phyloP scores from a whole-genome alignment of 208 protist species.

The Leishmania turanica region DNA sequence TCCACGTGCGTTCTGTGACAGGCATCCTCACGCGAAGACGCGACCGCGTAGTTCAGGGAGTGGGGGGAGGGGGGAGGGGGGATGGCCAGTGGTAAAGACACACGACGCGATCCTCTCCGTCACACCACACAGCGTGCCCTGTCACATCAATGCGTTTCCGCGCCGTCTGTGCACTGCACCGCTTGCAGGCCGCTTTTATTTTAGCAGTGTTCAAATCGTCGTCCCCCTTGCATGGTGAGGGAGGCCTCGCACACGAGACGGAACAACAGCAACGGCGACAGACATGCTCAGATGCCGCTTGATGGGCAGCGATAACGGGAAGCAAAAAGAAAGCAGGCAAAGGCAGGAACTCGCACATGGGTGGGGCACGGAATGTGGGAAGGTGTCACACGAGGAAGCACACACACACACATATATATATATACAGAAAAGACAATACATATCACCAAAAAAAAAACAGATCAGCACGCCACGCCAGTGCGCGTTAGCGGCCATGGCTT shows the following conservation, averaged over 20 bases:
- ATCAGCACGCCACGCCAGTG: not conserved
- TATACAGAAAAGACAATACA: not conserved
- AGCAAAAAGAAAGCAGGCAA: not conserved
- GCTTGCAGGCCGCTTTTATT: not conserved
- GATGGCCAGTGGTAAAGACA: not conserved
- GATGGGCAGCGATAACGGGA: not conserved
- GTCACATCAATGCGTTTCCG: not conserved
- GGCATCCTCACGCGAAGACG: not conserved
- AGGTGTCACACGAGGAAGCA: not conserved
- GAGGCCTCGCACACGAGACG: not conserved
- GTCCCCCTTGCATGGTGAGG: not conserved
- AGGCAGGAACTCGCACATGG: not conserved
- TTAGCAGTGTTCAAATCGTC: not conserved
- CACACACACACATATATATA: not conserved
- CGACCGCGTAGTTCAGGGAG: not conserved
- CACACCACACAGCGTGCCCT: not conserved
- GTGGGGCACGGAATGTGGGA: not conserved
- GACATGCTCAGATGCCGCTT: not conserved
- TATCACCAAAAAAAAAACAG: no score
- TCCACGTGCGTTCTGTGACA: not conserved
- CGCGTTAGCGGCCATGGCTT: not conserved
- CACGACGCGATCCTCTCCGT: not conserved
- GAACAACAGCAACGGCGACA: not conserved
- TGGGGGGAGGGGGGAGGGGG: no score
- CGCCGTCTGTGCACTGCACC: not conserved